Conservation (phyloP, 2,329 filamentous ascomycete species). For the Proliferodiscus dingleyae region DNA sequence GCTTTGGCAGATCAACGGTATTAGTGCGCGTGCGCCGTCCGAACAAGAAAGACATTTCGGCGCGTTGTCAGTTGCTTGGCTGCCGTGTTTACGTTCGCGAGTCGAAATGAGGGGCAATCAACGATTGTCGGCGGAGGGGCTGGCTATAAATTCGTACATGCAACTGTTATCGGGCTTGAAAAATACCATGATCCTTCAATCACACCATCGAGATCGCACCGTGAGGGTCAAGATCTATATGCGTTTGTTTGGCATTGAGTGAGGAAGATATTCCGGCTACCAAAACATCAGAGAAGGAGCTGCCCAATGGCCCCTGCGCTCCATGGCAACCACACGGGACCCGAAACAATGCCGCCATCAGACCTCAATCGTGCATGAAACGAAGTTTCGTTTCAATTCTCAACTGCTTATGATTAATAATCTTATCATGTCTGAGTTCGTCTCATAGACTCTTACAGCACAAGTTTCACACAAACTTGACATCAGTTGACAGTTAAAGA, state of each 20-base stretch:
- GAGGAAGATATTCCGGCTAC: background rate
- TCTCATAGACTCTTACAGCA: too few relatives aligned
- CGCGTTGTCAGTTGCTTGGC: background rate
- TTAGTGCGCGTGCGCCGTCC: slow-evolving; percentile 55
- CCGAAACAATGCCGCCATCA: background rate
- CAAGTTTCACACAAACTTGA: too few relatives aligned
- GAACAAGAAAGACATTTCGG: slow-evolving; percentile 65
- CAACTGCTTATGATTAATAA: too few relatives aligned
- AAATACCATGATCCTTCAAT: background rate
- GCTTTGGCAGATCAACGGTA: slow-evolving; percentile 47
- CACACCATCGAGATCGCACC: background rate
- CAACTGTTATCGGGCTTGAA: background rate
- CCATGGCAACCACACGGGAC: background rate
- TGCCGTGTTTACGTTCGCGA: slow-evolving; percentile 6
- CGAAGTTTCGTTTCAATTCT: background rate
- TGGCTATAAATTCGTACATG: background rate
- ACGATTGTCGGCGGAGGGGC: background rate
- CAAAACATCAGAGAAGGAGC: background rate
- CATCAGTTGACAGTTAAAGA: too few relatives aligned
- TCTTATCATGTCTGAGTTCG: too few relatives aligned
- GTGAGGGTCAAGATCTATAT: background rate
- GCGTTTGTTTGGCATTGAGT: background rate
- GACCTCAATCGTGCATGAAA: background rate
- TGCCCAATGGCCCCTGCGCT: background rate
- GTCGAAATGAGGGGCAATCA: background rate